Conservation (phyloP, 805 yeast genomes). For the Candida insectorum region DNA sequence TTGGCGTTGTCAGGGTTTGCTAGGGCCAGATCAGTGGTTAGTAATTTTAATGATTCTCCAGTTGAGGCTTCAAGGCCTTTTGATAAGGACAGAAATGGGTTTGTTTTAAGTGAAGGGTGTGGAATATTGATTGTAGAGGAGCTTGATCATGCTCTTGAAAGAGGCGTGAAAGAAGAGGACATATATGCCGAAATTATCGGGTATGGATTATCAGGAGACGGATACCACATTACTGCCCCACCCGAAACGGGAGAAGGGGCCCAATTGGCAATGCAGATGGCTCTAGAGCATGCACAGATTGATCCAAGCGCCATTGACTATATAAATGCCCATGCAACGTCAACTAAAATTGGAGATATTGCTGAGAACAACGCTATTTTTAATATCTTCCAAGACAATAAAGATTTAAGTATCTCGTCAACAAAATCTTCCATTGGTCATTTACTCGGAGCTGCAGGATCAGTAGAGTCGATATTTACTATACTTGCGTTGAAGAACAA, state of each 20-base stretch:
- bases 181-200: constrained; percentile 84
- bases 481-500: constrained; percentile 58
- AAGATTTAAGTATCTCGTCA: constrained; percentile 57
- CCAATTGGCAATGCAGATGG: constrained; percentile 72
- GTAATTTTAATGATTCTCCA: constrained; percentile 61
- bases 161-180: constrained; percentile 49
- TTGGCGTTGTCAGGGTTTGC: constrained; percentile 87
- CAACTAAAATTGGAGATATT: constrained; percentile 82
- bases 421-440: constrained; percentile 95
- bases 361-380: constrained; percentile 81
- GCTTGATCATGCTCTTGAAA: constrained; percentile 64
- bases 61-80: constrained; percentile 79
- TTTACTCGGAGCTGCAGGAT: constrained; percentile 92
- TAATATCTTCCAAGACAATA: constrained; percentile 37
- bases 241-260: constrained; percentile 83
- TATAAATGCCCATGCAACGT: constrained; percentile 96
- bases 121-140: constrained; percentile 79
- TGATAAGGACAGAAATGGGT: constrained; percentile 75
- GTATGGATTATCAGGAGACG: constrained; percentile 91
- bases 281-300: constrained; percentile 52
- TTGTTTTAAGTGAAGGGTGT: constrained; percentile 91
- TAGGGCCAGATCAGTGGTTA: constrained; percentile 76
- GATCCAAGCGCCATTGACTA: constrained; percentile 57
- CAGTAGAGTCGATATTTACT: constrained; percentile 85
- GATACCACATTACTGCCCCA: constrained; percentile 91